Evolutionary conservation across 1,139 yeast species (phyloP).

Genomic region (Arxiozyma slooffiae): DNA sequence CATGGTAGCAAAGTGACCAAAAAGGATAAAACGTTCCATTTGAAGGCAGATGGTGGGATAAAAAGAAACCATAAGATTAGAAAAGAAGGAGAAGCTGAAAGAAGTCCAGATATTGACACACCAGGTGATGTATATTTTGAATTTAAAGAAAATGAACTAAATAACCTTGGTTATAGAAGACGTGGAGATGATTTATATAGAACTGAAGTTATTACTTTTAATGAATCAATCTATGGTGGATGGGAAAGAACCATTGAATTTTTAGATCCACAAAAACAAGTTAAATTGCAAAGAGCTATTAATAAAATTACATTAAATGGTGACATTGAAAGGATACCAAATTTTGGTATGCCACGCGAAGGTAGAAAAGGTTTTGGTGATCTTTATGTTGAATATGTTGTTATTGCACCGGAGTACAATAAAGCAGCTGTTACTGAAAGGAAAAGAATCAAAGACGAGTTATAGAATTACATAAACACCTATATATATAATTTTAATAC

Average conservation of each 20-base stretch:
- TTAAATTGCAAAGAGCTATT: constrained; percentile 40
- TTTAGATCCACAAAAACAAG: constrained; percentile 49
- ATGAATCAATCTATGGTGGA: constrained; percentile 68
- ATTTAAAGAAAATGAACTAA: constrained; percentile 43
- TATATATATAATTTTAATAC: constrained; percentile 4
- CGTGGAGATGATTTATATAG: constrained; percentile 65
- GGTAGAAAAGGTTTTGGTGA: constrained; percentile 54
- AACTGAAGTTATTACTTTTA: constrained; percentile 62
- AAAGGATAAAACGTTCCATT: constrained; percentile 46
- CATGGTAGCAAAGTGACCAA: constrained; percentile 57
- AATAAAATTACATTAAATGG: constrained; percentile 54
- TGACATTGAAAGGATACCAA: constrained; percentile 57
- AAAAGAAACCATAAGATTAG: constrained; percentile 50
- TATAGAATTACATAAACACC: constrained; percentile 7
- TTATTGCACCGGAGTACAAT: constrained; percentile 33
- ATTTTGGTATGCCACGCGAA: constrained; percentile 75
- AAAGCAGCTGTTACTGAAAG: neutral
- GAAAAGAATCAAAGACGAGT: constrained; percentile 13
- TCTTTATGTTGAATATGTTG: constrained; percentile 59
- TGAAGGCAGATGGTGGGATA: constrained; percentile 64
- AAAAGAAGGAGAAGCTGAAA: constrained; percentile 72
- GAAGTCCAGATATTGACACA: constrained; percentile 53
- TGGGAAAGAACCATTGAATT: constrained; percentile 64
- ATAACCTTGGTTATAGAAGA: constrained; percentile 78
- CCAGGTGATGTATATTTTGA: constrained; percentile 70